Percentiles rank a stretch among this genome's conserved stretches.
These are phyloP conservation scores for Dispira simplex DNA, from an alignment of 192 early-diverging fungal species.

Conservation along the genomic window DNA sequence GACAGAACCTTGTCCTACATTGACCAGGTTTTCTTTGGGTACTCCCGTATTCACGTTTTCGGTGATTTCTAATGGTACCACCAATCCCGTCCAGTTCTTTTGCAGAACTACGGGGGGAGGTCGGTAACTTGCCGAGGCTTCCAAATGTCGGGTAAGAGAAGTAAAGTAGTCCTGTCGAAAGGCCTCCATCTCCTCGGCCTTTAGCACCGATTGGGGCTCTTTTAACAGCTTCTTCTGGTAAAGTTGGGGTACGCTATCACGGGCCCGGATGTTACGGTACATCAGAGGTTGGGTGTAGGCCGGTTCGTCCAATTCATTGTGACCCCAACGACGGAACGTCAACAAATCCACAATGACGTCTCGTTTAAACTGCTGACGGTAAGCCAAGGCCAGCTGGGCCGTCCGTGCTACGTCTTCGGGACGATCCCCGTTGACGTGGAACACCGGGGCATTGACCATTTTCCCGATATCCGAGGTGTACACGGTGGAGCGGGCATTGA, in stretches of 20 bases:
- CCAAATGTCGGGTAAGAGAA: constrained; percentile 39
- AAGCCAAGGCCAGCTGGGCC: constrained; percentile 70
- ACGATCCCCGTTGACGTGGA: constrained; percentile 93
- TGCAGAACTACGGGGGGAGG: constrained; percentile 43
- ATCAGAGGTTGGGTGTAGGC: constrained; percentile 93
- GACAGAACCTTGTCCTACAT: constrained; percentile 71
- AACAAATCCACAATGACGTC: constrained; percentile 92
- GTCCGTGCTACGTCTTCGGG: constrained; percentile 88
- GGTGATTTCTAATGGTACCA: constrained; percentile 34
- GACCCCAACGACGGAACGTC: constrained; percentile 92
- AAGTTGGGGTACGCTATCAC: constrained; percentile 65
- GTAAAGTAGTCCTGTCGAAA: constrained; percentile 42
- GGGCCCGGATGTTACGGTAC: constrained; percentile 84
- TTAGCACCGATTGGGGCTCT: constrained; percentile 28
- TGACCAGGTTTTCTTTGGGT: constrained; percentile 33
- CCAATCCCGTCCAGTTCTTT: constrained; percentile 70
- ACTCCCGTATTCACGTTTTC: constrained; percentile 41
- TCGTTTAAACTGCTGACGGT: constrained; percentile 86
- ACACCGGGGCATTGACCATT: constrained; percentile 88
- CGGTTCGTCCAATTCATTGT: constrained; percentile 97
- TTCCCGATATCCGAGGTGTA: constrained; percentile 94
- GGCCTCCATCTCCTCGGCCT: constrained; percentile 26
- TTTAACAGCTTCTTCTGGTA: constrained; percentile 68
- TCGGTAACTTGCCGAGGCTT: constrained; percentile 38
- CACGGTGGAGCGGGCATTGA: constrained; percentile 80